Percentiles rank a stretch among this genome's conserved stretches.
These are phyloP conservation scores for Gonium pectorale DNA, from an alignment of 139 green algal genomes.

Conservation along the genomic window DNA sequence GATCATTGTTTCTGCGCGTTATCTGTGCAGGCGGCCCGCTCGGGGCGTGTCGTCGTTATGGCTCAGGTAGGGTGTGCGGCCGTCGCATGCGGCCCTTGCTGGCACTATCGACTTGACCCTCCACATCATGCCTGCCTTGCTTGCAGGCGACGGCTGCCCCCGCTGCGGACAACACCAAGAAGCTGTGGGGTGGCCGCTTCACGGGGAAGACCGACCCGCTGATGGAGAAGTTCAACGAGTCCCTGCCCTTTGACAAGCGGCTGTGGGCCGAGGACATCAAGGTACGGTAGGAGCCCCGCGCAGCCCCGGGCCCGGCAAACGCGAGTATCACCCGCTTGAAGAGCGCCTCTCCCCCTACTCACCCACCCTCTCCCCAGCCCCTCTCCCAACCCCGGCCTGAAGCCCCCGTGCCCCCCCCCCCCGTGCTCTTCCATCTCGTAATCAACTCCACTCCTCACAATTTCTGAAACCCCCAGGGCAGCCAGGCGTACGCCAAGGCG, in stretches of 20 bases:
- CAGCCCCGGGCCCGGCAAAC: too few species aligned
- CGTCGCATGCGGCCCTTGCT: too few species aligned
- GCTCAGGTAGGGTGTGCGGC: constrained; percentile 22
- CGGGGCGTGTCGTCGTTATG: neutral
- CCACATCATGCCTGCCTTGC: too few species aligned
- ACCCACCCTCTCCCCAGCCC: too few species aligned
- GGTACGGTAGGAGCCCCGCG: constrained; percentile 54
- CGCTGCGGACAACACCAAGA: constrained; percentile 68
- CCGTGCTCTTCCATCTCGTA: too few species aligned
- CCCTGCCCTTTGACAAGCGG: constrained; percentile 91
- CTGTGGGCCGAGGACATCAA: constrained; percentile 95
- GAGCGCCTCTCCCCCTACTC: too few species aligned
- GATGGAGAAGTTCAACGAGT: constrained; percentile 99
- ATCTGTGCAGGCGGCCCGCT: neutral
- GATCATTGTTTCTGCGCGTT: neutral
- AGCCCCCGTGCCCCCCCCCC: too few species aligned
- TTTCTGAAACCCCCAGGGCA: constrained; percentile 86
- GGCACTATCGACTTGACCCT: too few species aligned
- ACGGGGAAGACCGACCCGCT: constrained; percentile 91
- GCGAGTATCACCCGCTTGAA: too few species aligned
- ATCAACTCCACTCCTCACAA: too few species aligned
- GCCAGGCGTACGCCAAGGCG: constrained; percentile 92
- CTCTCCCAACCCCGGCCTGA: too few species aligned
- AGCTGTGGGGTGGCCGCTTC: constrained; percentile 97
- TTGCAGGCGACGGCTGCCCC: constrained; percentile 17